phyloP scores from a whole-genome alignment of 352 stramenopile species.

The Globisporangium takayamanum region DNA sequence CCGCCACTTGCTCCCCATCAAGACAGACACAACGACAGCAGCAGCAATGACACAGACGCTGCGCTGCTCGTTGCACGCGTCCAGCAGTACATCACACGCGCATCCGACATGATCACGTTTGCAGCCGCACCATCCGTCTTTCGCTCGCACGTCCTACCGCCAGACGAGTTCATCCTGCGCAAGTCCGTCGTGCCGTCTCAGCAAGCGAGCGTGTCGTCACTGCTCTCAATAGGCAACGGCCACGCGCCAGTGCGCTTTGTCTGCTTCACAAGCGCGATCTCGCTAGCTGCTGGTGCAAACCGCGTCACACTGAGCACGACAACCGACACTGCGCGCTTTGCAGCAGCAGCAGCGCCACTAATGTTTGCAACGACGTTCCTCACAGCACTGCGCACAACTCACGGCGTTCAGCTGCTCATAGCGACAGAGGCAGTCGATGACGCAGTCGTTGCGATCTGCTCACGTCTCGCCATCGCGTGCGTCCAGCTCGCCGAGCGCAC shows the following conservation, averaged over 20 bases:
- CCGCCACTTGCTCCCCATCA: not conserved
- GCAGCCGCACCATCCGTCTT: conserved; percentile 23
- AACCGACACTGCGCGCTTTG: conserved; percentile 21
- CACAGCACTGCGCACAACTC: conserved; percentile 10
- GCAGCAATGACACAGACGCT: not conserved
- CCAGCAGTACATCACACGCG: conserved; percentile 29
- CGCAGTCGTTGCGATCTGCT: conserved; percentile 36
- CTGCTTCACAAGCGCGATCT: conserved; percentile 35
- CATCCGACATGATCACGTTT: conserved; percentile 29
- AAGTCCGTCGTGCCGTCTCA: conserved; percentile 46
- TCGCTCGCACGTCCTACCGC: conserved; percentile 30
- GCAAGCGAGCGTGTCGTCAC: conserved; percentile 19
- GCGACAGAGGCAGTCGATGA: conserved; percentile 38
- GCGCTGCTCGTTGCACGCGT: conserved; percentile 19
- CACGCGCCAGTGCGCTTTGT: conserved; percentile 23
- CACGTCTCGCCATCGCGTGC: conserved; percentile 40
- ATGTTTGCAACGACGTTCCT: conserved; percentile 29
- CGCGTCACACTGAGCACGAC: conserved; percentile 22
- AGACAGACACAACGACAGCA: not conserved
- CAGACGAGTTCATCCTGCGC: conserved; percentile 44
- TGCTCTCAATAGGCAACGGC: not conserved
- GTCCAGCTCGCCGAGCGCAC: conserved; percentile 49
- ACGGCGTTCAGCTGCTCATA: conserved; percentile 38
- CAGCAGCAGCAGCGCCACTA: conserved; percentile 14
- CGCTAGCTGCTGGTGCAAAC: conserved; percentile 28